Evolutionary conservation across 306 rosid species (phyloP).

Genomic region (Vigna reflexopilosa): DNA sequence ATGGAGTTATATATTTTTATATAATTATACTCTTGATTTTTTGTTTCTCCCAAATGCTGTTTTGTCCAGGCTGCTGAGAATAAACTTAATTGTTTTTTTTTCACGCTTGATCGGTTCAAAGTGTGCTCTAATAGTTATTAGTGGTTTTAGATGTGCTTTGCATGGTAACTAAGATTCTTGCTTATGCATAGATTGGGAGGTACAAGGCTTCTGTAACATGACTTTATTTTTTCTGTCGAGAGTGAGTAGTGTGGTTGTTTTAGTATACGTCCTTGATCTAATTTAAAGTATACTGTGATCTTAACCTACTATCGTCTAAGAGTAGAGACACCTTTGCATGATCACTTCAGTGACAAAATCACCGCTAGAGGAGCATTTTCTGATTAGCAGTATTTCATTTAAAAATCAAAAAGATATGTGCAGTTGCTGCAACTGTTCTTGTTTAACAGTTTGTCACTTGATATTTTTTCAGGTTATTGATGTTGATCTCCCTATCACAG

Average conservation of each 20-base stretch:
- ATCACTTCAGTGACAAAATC: neutral
- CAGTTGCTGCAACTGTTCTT: neutral
- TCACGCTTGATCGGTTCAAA: neutral
- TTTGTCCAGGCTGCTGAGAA: neutral
- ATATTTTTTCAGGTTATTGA: conserved; percentile 71
- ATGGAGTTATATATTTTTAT: neutral
- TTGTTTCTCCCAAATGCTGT: conserved; percentile 1
- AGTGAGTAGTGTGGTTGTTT: neutral
- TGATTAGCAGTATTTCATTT: conserved; percentile 31
- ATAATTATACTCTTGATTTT: neutral
- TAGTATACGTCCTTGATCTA: neutral
- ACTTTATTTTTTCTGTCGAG: neutral
- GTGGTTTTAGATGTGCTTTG: conserved; percentile 6
- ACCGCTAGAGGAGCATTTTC: neutral
- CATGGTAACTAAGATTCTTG: conserved; percentile 35
- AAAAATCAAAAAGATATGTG: conserved; percentile 1
- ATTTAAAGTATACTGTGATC: neutral
- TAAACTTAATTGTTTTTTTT: neutral
- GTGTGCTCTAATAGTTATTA: conserved; percentile 34
- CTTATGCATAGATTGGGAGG: neutral
- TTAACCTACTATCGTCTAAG: neutral
- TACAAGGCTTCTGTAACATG: neutral
- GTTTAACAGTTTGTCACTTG: conserved; percentile 26
- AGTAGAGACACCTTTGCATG: neutral
- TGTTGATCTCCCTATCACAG: conserved; percentile 76